Conservation (phyloP, 129 eudicot species). For the Centella asiatica region DNA sequence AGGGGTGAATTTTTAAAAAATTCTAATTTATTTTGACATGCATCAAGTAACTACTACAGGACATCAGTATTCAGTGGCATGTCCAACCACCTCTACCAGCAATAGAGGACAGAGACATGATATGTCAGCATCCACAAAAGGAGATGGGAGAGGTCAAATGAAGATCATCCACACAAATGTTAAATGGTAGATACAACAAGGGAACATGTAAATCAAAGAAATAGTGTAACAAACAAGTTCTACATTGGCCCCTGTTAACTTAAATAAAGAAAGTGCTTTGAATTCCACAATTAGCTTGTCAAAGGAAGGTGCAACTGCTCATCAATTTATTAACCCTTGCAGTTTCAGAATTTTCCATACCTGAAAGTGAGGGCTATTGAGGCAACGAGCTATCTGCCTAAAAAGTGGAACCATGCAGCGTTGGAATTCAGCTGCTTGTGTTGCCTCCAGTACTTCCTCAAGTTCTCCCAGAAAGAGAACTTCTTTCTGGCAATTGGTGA, state of each 20-base stretch:
- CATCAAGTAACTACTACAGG: background rate
- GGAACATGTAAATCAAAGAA: background rate
- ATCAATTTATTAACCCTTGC: background rate
- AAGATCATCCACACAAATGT: background rate
- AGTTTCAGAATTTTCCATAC: slow-evolving; percentile 16
- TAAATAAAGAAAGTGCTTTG: background rate
- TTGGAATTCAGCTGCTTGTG: slow-evolving; percentile 68
- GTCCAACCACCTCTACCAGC: background rate
- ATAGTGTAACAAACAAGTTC: background rate
- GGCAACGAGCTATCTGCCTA: slow-evolving; percentile 65
- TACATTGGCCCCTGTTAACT: background rate
- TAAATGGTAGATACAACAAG: background rate
- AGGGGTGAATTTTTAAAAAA: background rate
- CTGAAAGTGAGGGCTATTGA: slow-evolving; percentile 85
- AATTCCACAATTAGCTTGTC: background rate
- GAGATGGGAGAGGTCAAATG: background rate
- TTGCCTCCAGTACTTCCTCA: slow-evolving; percentile 80
- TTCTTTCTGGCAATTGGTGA: slow-evolving; percentile 88
- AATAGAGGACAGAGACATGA: background rate
- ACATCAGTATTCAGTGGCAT: background rate
- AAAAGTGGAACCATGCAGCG: slow-evolving; percentile 79
- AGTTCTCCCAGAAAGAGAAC: slow-evolving; percentile 86
- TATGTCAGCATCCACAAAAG: background rate
- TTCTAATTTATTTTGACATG: background rate
- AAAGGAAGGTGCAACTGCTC: background rate